Base-by-base conservation (phyloP, 495 filamentous ascomycete genomes). In the Xylaria flabelliformis region DNA sequence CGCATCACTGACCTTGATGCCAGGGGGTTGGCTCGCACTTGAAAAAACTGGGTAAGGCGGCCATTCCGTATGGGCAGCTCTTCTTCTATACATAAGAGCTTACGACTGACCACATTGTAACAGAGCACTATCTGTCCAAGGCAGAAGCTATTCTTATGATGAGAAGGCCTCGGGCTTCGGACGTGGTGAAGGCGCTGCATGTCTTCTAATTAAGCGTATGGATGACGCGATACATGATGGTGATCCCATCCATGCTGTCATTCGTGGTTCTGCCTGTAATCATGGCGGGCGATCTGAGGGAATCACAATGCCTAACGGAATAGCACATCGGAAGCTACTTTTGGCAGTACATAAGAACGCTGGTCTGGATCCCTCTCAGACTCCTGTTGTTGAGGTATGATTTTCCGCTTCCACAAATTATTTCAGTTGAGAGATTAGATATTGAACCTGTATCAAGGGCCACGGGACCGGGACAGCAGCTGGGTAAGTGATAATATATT, bases 121-220 rank as follows among this genome's bases (percentile, higher is more conserved):
- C 39, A 81, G 81, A 70, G 72, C 95, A 76, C 83, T 95, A 39
- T 92, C 90, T 12, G 86, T 85, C 42, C 91, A 71, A 0, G 81
- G 81, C 39, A 75, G 69, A 56, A 79, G 77, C 24, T 78, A 77
- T 48, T 78, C 79, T 7, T 82, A 82, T 50, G 81, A 82, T 62
- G 58, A 77, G 34, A 77, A 80, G 13, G 82, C 79, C 44, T 77
- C 77, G 6, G 84, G 83, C 4, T 85, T 81, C 41, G 80, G 77
- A 13, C 73, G 83, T 29, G 84, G 77, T 10, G 84, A 85, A 67
- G 84, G 76, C 9, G 76, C 82, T 17, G 78, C 71, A 0, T 77
- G 77, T 44, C 29, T 84, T 0, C 76, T 85, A 24, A 46, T 92
- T 4, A 92, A 91, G 76, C 79, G 77, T 2, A 77, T 90, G 0